phyloP scores from a whole-genome alignment of 306 rosid species.

The Cicer arietinum region DNA sequence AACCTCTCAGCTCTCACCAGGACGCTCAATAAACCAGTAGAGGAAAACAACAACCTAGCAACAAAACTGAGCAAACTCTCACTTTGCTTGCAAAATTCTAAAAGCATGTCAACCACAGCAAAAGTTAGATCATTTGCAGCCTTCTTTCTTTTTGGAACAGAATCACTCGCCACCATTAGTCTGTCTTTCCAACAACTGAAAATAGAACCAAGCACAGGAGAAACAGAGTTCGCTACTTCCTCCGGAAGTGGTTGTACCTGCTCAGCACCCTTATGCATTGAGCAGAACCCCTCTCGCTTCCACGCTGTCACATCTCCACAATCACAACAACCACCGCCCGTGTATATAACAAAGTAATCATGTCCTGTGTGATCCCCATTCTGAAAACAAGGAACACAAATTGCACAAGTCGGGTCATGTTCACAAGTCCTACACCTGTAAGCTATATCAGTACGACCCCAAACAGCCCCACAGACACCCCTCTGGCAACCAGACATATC shows the following conservation, averaged over 20 bases:
- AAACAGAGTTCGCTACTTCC: slow-evolving; percentile 59
- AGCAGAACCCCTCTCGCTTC: slow-evolving; percentile 97
- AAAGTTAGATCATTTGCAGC: slow-evolving; percentile 74
- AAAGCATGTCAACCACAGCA: slow-evolving; percentile 84
- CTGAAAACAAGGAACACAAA: slow-evolving; percentile 95
- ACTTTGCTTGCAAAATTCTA: slow-evolving; percentile 84
- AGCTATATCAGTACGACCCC: slow-evolving; percentile 86
- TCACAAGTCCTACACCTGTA: slow-evolving; percentile 92
- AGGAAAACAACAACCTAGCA: slow-evolving; percentile 63
- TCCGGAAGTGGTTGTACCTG: slow-evolving; percentile 81
- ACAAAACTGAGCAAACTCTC: slow-evolving; percentile 95
- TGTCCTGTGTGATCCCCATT: slow-evolving; percentile 85
- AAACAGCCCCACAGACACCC: slow-evolving; percentile 94
- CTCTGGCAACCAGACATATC: slow-evolving; percentile 73
- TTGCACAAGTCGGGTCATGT: slow-evolving; percentile 92
- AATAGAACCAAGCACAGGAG: slow-evolving; percentile 76
- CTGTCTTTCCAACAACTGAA: slow-evolving; percentile 71
- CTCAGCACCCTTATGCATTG: slow-evolving; percentile 86
- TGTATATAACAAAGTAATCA: slow-evolving; percentile 81
- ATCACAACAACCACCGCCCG: slow-evolving; percentile 95
- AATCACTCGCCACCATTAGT: slow-evolving; percentile 53
- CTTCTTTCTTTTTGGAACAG: slow-evolving; percentile 53
- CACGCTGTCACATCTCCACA: slow-evolving; percentile 98
- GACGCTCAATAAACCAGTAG: slow-evolving; percentile 63
- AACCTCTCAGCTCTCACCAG: slow-evolving; percentile 83